phyloP scores from a whole-genome alignment of 352 stramenopile genomes.

The Globisporangium alternatum region DNA sequence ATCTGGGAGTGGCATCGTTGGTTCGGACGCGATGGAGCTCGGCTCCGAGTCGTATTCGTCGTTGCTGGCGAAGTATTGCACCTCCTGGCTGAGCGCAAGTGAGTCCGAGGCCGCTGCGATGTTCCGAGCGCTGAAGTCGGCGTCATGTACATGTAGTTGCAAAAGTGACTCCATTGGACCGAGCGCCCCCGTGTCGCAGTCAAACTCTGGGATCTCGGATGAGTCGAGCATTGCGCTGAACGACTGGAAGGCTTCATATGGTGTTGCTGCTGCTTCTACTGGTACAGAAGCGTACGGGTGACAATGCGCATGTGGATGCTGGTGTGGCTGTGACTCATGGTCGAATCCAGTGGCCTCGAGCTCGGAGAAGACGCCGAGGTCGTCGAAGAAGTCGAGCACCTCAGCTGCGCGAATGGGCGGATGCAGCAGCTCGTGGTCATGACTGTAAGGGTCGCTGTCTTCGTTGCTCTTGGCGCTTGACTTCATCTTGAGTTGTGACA shows the following conservation, averaged over 20 bases:
- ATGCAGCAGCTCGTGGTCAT: neutral
- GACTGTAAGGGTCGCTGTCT: neutral
- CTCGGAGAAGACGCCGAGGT: neutral
- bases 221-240: slow-evolving; percentile 3
- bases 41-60: slow-evolving; percentile 3
- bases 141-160: neutral
- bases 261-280: too few relatives aligned
- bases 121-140: neutral
- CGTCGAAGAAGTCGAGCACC: slow-evolving; percentile 11
- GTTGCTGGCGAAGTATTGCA: neutral
- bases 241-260: neutral
- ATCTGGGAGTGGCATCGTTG: neutral
- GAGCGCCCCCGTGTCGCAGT: neutral
- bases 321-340: too few relatives aligned
- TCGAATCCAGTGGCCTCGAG: neutral
- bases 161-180: neutral
- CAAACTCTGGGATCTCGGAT: neutral
- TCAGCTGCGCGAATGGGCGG: neutral
- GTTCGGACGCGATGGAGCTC: neutral
- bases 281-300: too few relatives aligned
- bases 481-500: slow-evolving; percentile 1
- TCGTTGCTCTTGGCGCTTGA: neutral
- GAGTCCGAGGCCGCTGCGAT: neutral
- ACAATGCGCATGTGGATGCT: neutral
- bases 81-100: neutral